Base-by-base conservation (phyloP, 2,329 filamentous ascomycete genomes). In the Trichoderma koningiopsis region DNA sequence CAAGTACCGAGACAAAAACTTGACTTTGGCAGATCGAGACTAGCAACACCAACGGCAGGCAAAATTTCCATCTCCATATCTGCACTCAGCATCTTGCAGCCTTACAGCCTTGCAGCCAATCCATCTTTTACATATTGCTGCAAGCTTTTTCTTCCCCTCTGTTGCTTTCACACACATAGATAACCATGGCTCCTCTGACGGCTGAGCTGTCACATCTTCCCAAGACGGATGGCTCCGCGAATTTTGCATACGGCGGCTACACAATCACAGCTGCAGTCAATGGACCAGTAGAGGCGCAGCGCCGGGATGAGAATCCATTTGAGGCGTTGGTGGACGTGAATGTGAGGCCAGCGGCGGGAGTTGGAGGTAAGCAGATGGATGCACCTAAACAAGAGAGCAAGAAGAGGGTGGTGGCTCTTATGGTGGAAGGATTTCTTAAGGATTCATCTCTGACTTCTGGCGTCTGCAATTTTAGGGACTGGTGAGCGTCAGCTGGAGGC, bases 291-390 rank as follows among this genome's bases (percentile, higher is more conserved):
- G 96, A 99, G 82, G 93, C 95, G 19, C 89, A 90, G 74, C 88
- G 94, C 75, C 89, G 93, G 75, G 95, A 99, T 77, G 93, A 98
- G 79, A 88, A 96, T 73, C 92, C 96, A 8, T 94, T 97, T 80
- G 94, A 97, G 82, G 93, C 95, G 33, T 88, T 91, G 61, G 85
- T 99, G 73, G 96, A 98, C 80, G 92, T 99, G 69, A 89, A 95
- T 77, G 88, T 99, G 72, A 89, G 96, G 78, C 95, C 95, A 60
- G 91, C 92, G 43, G 89, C 91, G 72, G 94, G 94, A 19, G 90
- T 96, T 57, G 93, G 92, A 83, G 91, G 94, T 90, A 79, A 77
- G 37, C 31, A 43, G 4, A 43, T 16, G 55, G 13, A 37, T n/a
- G 11, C 24, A 14, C 14, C 33, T n/a, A 14, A 49, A 29, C 4